phyloP scores from a whole-genome alignment of 2,329 filamentous ascomycete genomes.

The Alternaria sp. region DNA sequence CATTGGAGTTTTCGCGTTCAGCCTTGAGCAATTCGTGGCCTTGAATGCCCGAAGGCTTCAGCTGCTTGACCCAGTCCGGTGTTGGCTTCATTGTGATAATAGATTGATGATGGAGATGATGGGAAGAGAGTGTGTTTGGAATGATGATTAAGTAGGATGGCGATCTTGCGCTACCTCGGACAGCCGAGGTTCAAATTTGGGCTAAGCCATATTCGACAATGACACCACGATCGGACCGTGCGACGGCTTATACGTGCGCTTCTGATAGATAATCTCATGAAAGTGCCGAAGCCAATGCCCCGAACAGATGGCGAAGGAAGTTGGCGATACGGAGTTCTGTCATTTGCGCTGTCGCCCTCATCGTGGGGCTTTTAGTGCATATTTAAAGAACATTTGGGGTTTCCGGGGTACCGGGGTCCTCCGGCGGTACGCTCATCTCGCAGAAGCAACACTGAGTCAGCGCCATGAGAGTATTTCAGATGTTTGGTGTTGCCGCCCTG shows the following conservation, averaged over 20 bases:
- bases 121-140: slow-evolving; percentile 12
- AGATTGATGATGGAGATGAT: slow-evolving; percentile 8
- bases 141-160: slow-evolving; percentile 15
- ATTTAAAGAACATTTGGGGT: not conserved
- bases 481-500: not conserved
- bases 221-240: not conserved
- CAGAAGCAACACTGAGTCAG: not conserved
- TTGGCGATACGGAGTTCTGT: not conserved
- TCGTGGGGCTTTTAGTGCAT: not conserved
- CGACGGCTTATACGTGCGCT: not conserved
- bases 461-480: not conserved
- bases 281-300: not conserved
- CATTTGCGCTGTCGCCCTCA: not conserved
- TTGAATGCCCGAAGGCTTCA: slow-evolving; percentile 70
- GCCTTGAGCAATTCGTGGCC: slow-evolving; percentile 71
- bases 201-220: not conserved
- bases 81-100: slow-evolving; percentile 46
- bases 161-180: not conserved
- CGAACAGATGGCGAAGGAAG: not conserved
- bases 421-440: not conserved
- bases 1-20: slow-evolving; percentile 70
- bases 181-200: slow-evolving; percentile 25
- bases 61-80: slow-evolving; percentile 70
- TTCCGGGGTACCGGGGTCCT: not conserved
- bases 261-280: slow-evolving; percentile 1